Conservation (phyloP, 2,329 filamentous ascomycete species). For the Aspergillus ibericus region DNA sequence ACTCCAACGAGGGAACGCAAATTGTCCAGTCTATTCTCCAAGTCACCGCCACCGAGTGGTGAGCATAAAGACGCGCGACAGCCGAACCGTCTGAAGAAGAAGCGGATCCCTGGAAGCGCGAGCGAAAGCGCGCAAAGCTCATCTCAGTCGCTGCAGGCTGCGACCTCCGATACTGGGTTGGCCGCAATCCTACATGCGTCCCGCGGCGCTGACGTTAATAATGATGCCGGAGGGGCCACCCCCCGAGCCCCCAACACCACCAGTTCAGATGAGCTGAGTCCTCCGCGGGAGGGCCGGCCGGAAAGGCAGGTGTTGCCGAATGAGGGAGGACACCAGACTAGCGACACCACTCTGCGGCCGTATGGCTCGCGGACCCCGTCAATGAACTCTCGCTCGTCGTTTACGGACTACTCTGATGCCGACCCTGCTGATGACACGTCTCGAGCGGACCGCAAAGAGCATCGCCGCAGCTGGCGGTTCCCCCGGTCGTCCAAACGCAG, state of each 20-base stretch:
- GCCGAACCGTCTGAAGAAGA: constrained; percentile 92
- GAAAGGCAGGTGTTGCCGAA: constrained; percentile 28
- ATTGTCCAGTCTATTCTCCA: constrained; percentile 66
- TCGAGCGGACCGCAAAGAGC: constrained; percentile 63
- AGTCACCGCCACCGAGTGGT: constrained; percentile 64
- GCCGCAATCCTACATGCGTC: constrained; percentile 24
- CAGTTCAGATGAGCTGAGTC: constrained; percentile 25
- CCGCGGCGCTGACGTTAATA: constrained; percentile 27
- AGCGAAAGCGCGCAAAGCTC: constrained; percentile 92
- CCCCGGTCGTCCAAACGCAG: constrained; percentile 58
- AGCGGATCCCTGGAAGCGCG: constrained; percentile 69
- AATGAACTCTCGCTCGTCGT: constrained; percentile 66
- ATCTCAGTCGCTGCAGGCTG: constrained; percentile 66
- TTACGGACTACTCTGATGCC: constrained; percentile 78
- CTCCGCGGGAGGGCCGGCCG: constrained; percentile 18
- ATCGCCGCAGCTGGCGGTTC: constrained; percentile 72
- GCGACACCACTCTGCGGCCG: constrained; percentile 59
- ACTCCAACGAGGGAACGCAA: constrained; percentile 67
- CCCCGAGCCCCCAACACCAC: constrained; percentile 35
- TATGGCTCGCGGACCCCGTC: constrained; percentile 75
- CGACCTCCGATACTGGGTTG: constrained; percentile 45
- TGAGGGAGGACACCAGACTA: constrained; percentile 47
- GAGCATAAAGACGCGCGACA: constrained; percentile 63
- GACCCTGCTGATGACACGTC: constrained; percentile 67
- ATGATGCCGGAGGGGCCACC: constrained; percentile 35